These are phyloP conservation scores for Claviceps digitariae DNA, from an alignment of 2,329 filamentous ascomycete genomes.

Conservation along the genomic window DNA sequence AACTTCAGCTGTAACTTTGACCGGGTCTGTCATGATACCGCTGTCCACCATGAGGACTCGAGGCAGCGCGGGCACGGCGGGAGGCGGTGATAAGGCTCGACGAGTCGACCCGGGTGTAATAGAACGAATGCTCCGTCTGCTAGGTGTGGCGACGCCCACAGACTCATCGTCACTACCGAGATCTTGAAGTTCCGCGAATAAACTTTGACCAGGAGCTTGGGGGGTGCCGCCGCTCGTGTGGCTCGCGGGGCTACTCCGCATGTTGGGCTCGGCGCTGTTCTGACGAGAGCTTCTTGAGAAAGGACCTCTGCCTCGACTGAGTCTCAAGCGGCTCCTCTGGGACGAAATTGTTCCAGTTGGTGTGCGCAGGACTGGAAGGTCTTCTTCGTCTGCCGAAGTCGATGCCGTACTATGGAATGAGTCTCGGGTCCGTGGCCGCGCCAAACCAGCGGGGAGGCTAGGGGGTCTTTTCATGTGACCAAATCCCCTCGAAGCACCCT, in stretches of 20 bases:
- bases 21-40: constrained; percentile 46
- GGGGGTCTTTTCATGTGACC: constrained; percentile 29
- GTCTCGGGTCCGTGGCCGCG: constrained; percentile 37
- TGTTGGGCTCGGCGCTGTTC: constrained; percentile 42
- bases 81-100: constrained; percentile 30
- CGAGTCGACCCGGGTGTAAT: constrained; percentile 35
- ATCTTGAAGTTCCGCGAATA: constrained; percentile 83
- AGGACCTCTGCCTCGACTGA: constrained; percentile 51
- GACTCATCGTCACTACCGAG: constrained; percentile 65
- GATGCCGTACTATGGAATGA: constrained; percentile 84
- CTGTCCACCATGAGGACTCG: constrained; percentile 45
- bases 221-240: constrained; percentile 39
- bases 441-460: constrained; percentile 23
- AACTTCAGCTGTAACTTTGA: constrained; percentile 22
- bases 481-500: constrained; percentile 39
- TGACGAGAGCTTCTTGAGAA: constrained; percentile 46
- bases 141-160: constrained; percentile 45
- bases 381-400: constrained; percentile 65
- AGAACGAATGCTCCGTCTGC: constrained; percentile 32
- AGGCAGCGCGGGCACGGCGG: constrained; percentile 35
- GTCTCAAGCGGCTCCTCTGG: constrained; percentile 58
- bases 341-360: constrained; percentile 45
- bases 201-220: constrained; percentile 51
- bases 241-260: constrained; percentile 47
- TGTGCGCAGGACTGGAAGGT: constrained; percentile 42